Evolutionary conservation across 2,329 filamentous ascomycete genomes (phyloP), one percentile per base, ranked within the genome.

Genomic region (Aspergillus glaucus): DNA sequence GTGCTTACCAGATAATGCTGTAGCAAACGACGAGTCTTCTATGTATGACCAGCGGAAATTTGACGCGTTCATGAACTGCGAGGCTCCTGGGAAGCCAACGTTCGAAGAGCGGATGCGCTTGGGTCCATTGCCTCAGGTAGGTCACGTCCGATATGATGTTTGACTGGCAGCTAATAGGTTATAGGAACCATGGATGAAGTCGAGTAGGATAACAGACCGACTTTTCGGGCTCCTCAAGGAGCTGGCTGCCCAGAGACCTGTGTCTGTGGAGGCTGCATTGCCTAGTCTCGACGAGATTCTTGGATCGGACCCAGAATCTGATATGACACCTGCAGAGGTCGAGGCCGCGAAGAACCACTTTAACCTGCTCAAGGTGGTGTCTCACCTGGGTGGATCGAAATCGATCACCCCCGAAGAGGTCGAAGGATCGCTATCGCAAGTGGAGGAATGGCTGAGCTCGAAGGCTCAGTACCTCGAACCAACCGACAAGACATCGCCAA

Each of bases 61-160:
- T 44, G 61, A 64, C 39, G 67, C 64, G 28, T 72, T 72, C 36
- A 67, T 70, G 66, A 67, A 68, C 50, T 70, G 68, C 43, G 70
- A 73, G 57, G 55, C 59, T 10, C 58, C 61, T 22, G 61, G 56
- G 4, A 56, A 63, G 42, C 57, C 63, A 19, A 59, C 59, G 10
- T 66, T 73, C 44, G 70, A 73, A 53, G 55, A 70, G 52, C 61
- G 59, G 34, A 53, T 72, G 50, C 66, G 69, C 17, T 39, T 64
- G 42, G 70, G 70, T 21, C 70, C 70, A 17, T 51, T 67, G 42
- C 69, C 68, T 46, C 58, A 56, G 48, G 70, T 73, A 56, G 56
- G 60, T 50, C 45, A 26, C 24, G 32, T 4, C 45, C n/a, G 10
- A 15, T 30, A 26, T n/a, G 10, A 14, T 30, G 22, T 26, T 26